Base-by-base conservation (phyloP, 1,284 basidiomycete species). In the Puccinia sorghi region DNA sequence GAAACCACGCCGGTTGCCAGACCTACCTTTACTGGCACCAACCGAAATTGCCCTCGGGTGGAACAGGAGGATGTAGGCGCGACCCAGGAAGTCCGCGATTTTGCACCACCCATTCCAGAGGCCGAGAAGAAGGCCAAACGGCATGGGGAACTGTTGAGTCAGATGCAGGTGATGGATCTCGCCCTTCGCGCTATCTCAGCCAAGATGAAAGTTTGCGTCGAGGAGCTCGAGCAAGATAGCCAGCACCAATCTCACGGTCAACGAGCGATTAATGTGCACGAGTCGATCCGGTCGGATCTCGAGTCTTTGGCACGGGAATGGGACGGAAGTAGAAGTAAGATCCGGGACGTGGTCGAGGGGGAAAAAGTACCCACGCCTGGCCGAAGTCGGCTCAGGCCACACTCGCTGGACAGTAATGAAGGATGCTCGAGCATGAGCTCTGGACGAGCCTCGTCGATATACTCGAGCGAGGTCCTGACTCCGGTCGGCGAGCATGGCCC, bases 371-470 rank as follows among this genome's bases (percentile, higher is more conserved):
- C 39, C 27, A 67, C n/a, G 48, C 25, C 59, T 20, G 25, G 57
- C n/a, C 52, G 46, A 12, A 61, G 22, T 20, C 54, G 57, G 17
- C 41, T 73, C 4, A 61, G 73, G 52, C 73, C 73, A 1, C 46
- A 76, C 27, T 76, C 73, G 50, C 50, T 67, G n/a, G 73, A 76
- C 15, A 76, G 73, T 20, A 70, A 54, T 32, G 67, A 70, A 17
- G 67, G 67, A 11, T 52, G 72, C 59, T 7, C 56, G 9, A 39
- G 69, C 52, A 27, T 52, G 52, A 64, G 63, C 17, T 76, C 73
- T 6, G 73, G 73, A 7, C 59, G 63, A 0, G 63, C 59, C 20
- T 76, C 73, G 12, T 76, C 73, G 8, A 64, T 76, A 32, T 76
- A 52, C 27, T 76, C 73, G 15, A 66, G 48, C 37, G 73, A 76